phyloP scores from a whole-genome alignment of 148 eudicot genomes.

The Polygonum maritimum region DNA sequence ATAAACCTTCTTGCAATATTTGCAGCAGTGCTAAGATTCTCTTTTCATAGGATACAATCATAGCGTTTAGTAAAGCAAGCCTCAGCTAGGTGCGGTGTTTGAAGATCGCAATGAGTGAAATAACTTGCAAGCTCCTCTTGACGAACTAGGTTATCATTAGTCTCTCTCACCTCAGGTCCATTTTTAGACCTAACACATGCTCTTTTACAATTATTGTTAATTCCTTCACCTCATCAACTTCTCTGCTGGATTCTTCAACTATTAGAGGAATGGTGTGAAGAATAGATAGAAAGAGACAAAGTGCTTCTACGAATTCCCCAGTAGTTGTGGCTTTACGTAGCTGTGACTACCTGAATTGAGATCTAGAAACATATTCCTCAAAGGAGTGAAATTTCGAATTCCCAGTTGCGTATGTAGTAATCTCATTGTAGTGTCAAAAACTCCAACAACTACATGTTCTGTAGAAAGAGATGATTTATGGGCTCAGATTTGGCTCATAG shows the following conservation, averaged over 20 bases:
- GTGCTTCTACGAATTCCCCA: constrained; percentile 78
- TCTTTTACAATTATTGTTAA: constrained; percentile 67
- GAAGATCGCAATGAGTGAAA: constrained; percentile 62
- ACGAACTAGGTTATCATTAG: constrained; percentile 46
- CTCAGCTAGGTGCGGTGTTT: constrained; percentile 51
- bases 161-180: constrained; percentile 81
- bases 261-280: constrained; percentile 77
- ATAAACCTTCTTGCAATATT: constrained; percentile 50
- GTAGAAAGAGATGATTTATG: constrained; percentile 87
- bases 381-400: constrained; percentile 60
- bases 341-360: constrained; percentile 78
- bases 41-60: constrained; percentile 38
- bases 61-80: constrained; percentile 45
- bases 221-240: constrained; percentile 94
- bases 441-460: constrained; percentile 91
- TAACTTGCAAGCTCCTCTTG: constrained; percentile 59
- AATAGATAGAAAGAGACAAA: constrained; percentile 44
- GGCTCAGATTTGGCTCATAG: constrained; percentile 84
- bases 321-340: constrained; percentile 53
- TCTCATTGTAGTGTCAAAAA: constrained; percentile 90
- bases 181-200: constrained; percentile 75
- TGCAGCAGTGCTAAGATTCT: constrained; percentile 38
- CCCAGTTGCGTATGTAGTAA: constrained; percentile 80
- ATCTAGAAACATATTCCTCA: constrained; percentile 62
- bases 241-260: constrained; percentile 80